Evolutionary conservation across 495 filamentous ascomycete genomes (phyloP), one percentile per base, ranked within the genome.

Genomic region (Podospora anserina): DNA sequence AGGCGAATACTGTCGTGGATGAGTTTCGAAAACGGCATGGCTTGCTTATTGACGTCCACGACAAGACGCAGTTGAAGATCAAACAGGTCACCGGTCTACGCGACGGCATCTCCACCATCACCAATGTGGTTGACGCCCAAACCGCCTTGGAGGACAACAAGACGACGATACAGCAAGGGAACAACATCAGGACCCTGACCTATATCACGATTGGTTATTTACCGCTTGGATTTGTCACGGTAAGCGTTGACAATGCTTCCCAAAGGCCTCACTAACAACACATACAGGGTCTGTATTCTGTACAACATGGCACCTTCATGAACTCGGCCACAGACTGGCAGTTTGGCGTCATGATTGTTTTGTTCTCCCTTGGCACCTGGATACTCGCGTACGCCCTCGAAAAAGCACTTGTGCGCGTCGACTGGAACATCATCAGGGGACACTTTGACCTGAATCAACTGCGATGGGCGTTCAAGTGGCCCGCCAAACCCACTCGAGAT

Each of bases 1-100:
- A 70, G 54, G 63, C 66, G 53, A 70, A 65, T 55, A 61, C 20
- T 28, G 54, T 70, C 18, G 13, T 70, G 19, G 69, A 70, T 44
- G 69, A 70, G 32, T 70, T 70, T 28, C 67, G 67, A 61, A 67
- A 68, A 32, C 69, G 69, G 0, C 61, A 70, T 15, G 69, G 65
- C n/a, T 67, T 67, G 69, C 54, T 70, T 20, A 11, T 65, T 4
- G 69, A 70, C 44, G 65, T 70, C 2, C 61, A 64, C 13, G 69
- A 70, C 9, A 67, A 67, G 39, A 70, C 65, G 54, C 69, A 70
- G 61, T 32, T 70, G 19, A 70, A 70, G 65, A 70, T 70, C 55
- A 70, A 70, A 65, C 69, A 70, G 19, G 69, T 70, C 34, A 70
- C 69, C n/a, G 69, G 69, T 32, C 54, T 70, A 19, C 59, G 69